These are phyloP conservation scores for Starmerella gropengiesseri DNA, from an alignment of 805 yeast species.

Conservation along the genomic window DNA sequence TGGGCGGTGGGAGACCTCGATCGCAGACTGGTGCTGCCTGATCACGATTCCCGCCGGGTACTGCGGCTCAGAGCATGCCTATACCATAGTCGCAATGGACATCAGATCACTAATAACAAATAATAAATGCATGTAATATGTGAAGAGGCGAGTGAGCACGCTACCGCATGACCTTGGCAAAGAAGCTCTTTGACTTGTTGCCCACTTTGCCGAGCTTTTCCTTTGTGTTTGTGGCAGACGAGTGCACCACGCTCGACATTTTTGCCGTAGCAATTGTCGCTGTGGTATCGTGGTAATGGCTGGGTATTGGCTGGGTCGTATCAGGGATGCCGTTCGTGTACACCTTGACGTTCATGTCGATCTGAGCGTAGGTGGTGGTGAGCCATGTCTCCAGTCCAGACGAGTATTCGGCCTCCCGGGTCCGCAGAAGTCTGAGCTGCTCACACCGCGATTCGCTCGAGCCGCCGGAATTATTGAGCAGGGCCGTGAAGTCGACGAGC, in stretches of 20 bases:
- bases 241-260: slow-evolving; percentile 22
- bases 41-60: too few relatives aligned
- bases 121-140: too few relatives aligned
- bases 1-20: too few relatives aligned
- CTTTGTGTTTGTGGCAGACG: slow-evolving; percentile 23
- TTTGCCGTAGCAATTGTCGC: slow-evolving; percentile 23
- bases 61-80: too few relatives aligned
- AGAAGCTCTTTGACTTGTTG: slow-evolving; percentile 28
- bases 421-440: slow-evolving; percentile 26
- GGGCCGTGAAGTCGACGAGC: slow-evolving; percentile 28
- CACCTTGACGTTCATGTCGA: slow-evolving; percentile 14
- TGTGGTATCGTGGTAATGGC: slow-evolving; percentile 15
- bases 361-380: slow-evolving; percentile 14
- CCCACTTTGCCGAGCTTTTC: slow-evolving; percentile 27
- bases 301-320: slow-evolving; percentile 14
- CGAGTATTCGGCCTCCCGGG: slow-evolving; percentile 28
- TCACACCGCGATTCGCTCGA: slow-evolving; percentile 25
- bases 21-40: too few relatives aligned
- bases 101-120: too few relatives aligned
- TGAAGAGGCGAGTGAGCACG: too few relatives aligned
- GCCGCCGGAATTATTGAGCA: slow-evolving; percentile 22
- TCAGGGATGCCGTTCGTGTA: slow-evolving; percentile 28
- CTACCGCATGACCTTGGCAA: slow-evolving; percentile 27
- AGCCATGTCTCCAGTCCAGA: slow-evolving; percentile 31
- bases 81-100: too few relatives aligned